Base-by-base conservation (phyloP, 2,329 filamentous ascomycete species). In the Claviceps sp. region DNA sequence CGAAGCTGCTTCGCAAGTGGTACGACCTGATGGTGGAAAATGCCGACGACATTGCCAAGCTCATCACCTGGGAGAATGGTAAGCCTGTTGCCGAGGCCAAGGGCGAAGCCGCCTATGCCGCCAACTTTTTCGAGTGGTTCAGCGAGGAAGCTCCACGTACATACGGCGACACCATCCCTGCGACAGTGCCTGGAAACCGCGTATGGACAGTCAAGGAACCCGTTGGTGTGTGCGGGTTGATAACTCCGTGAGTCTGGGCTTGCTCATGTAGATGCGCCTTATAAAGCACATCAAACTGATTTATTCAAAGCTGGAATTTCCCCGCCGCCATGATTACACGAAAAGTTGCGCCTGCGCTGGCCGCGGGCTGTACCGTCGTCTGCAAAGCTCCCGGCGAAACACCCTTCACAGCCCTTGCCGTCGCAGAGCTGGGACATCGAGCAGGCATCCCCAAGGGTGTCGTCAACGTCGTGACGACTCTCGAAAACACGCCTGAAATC, bases 281-380 rank as follows among this genome's bases (percentile, higher is more conserved):
- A 10, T 34, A 4, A 6, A 10, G 43, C 11, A 26, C 2, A 17
- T 10, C 8, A 22, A 17, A 42, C 40, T 42, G 17, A 42, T 22
- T 26, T 6, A 16, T 38, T 7, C n/a, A 42, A 53, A 77, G 75
- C 52, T 93, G 88, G 89, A 94, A 95, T 70, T 94, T 94, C 62
- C 85, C 85, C 13, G 80, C 83, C 2, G 84, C 84, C 48, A 88
- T 88, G 84, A 80, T 87, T 57, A 85, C 82, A 6, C 72, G 82
- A 54, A 86, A 86, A 66, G 75, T 82, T 49, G 82, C 78, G 2
- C 81, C 87, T 1, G 87, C 86, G 8, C 75, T 97, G 52, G 93
- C 93, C 17, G 90, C 89, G n/a, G 93, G 93, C 54, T 97, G 91
- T 71, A 95, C 91, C 0, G 87, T 95, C 2, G 90, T 97, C 1